phyloP scores from a whole-genome alignment of 768 basidiomycete genomes.

The Phanerodontia chrysosporium region DNA sequence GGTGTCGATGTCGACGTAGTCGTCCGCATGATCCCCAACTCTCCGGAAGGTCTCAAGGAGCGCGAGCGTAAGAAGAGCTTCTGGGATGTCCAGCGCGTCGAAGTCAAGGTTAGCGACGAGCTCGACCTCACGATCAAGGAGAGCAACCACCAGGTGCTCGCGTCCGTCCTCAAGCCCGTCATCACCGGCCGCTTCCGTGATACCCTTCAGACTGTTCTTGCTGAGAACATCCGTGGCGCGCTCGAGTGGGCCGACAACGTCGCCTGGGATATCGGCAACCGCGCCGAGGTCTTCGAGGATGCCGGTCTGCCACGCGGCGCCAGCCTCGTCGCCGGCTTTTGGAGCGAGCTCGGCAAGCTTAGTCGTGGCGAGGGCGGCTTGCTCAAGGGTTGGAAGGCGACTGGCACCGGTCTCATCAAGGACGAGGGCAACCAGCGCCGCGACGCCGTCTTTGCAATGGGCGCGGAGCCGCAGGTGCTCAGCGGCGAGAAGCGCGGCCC shows the following conservation, averaged over 20 bases:
- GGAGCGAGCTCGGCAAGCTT: slow-evolving; percentile 67
- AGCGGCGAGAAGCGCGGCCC: slow-evolving; percentile 67
- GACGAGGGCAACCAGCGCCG: slow-evolving; percentile 34
- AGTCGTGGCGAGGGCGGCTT: slow-evolving; percentile 33
- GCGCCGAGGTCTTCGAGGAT: slow-evolving; percentile 63
- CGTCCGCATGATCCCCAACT: slow-evolving; percentile 56
- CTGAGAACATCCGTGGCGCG: slow-evolving; percentile 46
- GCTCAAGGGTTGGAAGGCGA: slow-evolving; percentile 46
- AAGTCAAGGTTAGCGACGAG: slow-evolving; percentile 53
- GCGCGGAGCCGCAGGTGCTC: slow-evolving; percentile 71
- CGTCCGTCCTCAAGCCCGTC: slow-evolving; percentile 60
- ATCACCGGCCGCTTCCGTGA: slow-evolving; percentile 52
- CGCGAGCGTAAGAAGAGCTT: slow-evolving; percentile 46
- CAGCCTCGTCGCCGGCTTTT: slow-evolving; percentile 53
- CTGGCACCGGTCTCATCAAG: slow-evolving; percentile 61
- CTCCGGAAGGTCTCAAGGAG: slow-evolving; percentile 36
- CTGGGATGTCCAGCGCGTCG: slow-evolving; percentile 53
- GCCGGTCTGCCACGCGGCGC: slow-evolving; percentile 49
- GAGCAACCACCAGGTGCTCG: slow-evolving; percentile 59
- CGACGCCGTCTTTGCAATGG: slow-evolving; percentile 52
- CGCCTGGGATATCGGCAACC: slow-evolving; percentile 53
- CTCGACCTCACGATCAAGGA: slow-evolving; percentile 51
- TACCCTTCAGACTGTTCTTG: slow-evolving; percentile 56
- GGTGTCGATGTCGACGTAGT: slow-evolving; percentile 69
- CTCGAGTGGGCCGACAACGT: slow-evolving; percentile 54